A percentile compares a stretch with the other conserved stretches of the same genome.
phyloP scores from a whole-genome alignment of 2,329 filamentous ascomycete species.

The Clonostachys byssicola region DNA sequence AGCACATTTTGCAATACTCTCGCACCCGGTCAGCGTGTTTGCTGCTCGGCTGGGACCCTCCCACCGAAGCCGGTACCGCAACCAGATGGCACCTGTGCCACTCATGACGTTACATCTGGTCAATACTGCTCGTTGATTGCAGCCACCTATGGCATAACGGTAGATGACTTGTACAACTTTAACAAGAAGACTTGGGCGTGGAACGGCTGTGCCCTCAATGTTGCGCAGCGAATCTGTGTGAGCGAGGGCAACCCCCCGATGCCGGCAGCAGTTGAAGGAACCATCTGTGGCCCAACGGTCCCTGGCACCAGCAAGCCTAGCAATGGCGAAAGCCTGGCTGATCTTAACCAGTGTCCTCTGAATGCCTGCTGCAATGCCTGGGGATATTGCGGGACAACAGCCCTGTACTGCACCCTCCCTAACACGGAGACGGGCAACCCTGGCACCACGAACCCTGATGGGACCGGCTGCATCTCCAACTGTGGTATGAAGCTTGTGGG shows the following conservation, averaged over 20 bases:
- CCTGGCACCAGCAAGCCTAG: slow-evolving; percentile 26
- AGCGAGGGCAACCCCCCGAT: slow-evolving; percentile 19
- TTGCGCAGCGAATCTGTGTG: slow-evolving; percentile 17
- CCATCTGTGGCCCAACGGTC: slow-evolving; percentile 36
- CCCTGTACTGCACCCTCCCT: slow-evolving; percentile 32
- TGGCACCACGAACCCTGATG: slow-evolving; percentile 14
- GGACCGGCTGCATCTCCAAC: slow-evolving; percentile 20
- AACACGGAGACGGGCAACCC: slow-evolving; percentile 13
- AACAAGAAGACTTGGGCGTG: slow-evolving; percentile 34
- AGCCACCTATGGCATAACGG: slow-evolving; percentile 21
- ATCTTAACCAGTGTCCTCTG: slow-evolving; percentile 40
- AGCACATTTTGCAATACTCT: slow-evolving; percentile 13
- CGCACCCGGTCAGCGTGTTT: slow-evolving; percentile 7
- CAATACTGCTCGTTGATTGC: slow-evolving; percentile 32
- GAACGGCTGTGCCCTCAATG: slow-evolving; percentile 20
- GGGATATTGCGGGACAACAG: slow-evolving; percentile 38
- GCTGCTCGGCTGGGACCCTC: slow-evolving; percentile 11
- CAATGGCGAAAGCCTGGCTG: slow-evolving; percentile 20
- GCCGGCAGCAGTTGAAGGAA: slow-evolving; percentile 12
- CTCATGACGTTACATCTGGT: slow-evolving; percentile 13
- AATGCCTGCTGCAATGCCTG: slow-evolving; percentile 34
- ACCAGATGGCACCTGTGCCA: slow-evolving; percentile 19
- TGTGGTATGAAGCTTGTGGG: slow-evolving; percentile 21
- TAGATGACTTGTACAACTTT: slow-evolving; percentile 24
- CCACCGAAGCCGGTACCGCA: slow-evolving; percentile 20